Base-by-base conservation (phyloP, 2,329 filamentous ascomycete species). In the Paraconiothyrium brasiliense region DNA sequence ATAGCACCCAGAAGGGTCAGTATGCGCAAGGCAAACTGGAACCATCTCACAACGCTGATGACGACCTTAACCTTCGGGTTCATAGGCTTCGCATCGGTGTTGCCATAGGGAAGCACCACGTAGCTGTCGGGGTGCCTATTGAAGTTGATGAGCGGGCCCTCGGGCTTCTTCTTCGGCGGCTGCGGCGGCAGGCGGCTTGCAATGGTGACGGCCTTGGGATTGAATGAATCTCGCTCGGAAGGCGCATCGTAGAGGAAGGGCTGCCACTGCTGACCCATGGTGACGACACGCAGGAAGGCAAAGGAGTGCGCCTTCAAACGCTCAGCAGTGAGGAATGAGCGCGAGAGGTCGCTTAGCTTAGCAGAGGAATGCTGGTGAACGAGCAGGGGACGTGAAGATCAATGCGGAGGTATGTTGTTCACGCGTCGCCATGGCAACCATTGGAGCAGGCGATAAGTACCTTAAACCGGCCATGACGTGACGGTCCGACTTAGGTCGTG, bases 61-160 rank as follows among this genome's bases (percentile, higher is more conserved):
- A 85, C 87, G 60, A 80, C 81, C 81, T 94, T 96, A 27, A 89
- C 90, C 52, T 84, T 86, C 20, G 85, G 83, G 72, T 87, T 89
- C 87, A 97, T 89, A 2, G 89, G 85, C 60, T 84, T 86, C 71
- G 86, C 87, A 63, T 86, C 83, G 58, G 83, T 84, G 57, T 85
- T 86, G 63, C 87, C 86, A 71, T 89, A 87, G 4, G 86, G 85
- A 35, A 90, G 83, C 56, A 91, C 85, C 67, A 86, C 81, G 71
- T 91, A 91, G 66, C 89, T 84, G 73, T 97, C 93, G 1, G 94
- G 93, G 78, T 97, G 94, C 60, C 87, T 86, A 78, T 96, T 95
- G 83, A 97, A 91, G 62, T 90, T 86, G 65, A 97, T 81, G 66
- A 96, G 81, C 13, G 93, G 93, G 0, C 93, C 93, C 57, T 91